Evolutionary conservation across 1,284 basidiomycete species (phyloP).

Genomic region (Ceratobasidium sp.): DNA sequence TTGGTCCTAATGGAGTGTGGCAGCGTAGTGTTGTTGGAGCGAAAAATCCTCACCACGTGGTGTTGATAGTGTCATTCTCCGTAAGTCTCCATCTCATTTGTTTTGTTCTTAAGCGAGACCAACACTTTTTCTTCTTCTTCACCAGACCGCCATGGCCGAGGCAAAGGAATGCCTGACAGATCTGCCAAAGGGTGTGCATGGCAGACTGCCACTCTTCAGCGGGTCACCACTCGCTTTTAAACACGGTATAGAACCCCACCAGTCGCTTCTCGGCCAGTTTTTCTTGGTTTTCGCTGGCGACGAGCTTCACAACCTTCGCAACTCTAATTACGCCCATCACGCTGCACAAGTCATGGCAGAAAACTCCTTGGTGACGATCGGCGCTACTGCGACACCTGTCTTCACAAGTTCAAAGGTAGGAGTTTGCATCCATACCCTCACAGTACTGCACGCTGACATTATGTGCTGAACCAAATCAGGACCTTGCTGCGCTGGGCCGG

Average conservation of each 20-base stretch:
- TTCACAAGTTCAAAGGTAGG: conserved; percentile 11
- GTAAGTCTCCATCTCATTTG: background rate
- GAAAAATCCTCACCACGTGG: background rate
- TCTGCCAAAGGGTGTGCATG: background rate
- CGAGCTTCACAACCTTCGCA: conserved; percentile 20
- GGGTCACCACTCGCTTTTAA: background rate
- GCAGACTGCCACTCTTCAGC: background rate
- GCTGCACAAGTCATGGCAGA: background rate
- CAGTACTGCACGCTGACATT: background rate
- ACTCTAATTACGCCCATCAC: background rate
- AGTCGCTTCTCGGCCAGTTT: background rate
- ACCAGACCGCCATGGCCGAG: background rate
- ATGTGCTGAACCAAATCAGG: background rate
- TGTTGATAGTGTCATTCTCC: background rate
- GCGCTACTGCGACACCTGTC: conserved; percentile 1
- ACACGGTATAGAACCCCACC: background rate
- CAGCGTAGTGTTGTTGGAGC: background rate
- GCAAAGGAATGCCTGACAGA: background rate
- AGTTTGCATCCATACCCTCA: too few relatives aligned
- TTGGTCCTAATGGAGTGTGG: background rate
- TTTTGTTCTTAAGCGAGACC: background rate
- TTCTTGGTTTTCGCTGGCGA: background rate
- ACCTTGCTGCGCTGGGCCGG: background rate
- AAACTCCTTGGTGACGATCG: conserved; percentile 2
- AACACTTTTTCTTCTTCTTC: background rate